Evolutionary conservation across 75 land plant genomes (phyloP), one percentile per base, ranked within the genome.

Genomic region (Picea glauca): DNA sequence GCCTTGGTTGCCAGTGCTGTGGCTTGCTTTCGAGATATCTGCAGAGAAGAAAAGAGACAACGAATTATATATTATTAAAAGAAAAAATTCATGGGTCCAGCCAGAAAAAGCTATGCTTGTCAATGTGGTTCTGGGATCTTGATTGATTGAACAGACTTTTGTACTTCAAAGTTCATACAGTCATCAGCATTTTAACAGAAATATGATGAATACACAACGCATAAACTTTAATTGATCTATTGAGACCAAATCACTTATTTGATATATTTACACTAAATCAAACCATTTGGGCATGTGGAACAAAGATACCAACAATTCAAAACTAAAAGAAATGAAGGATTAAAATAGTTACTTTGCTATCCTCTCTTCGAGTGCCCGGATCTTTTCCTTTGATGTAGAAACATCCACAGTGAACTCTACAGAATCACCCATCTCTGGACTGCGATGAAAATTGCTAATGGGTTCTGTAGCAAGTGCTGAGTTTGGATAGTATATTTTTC

Each of bases 1-100:
- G 86, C 5, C 78, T 81, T 1, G 87, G 91, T 46, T 82, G 79
- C 97, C 97, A 94, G 35, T 88, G 90, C 40, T 85, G 86, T 12
- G 88, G 87, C 83, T 93, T 92, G 81, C 84, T 82, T 32, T 88
- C 89, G n/a, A 93, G 46, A 77, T 92, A 92, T 80, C 94, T 92
- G 90, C 65, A 81, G 11, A 50, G 6, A 1, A 77, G 32, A 11
- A 7, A 17, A 38, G 13, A 21, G 18, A 20, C 18, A 5, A 63
- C 9, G 12, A 26, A 12, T 26, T n/a, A n/a, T 63, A 9, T 26
- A 63, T 30, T 31, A 70, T 13, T 9, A 7, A 17, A 13, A 26
- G 17, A 14, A 0, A 26, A 33, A 70, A 70, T 35, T 17, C 1
- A 9, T 54, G 18, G 3, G 38, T 2, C 26, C 73, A 74, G 58